phyloP scores from a whole-genome alignment of 2,329 filamentous ascomycete genomes.

The Fusarium coicis region DNA sequence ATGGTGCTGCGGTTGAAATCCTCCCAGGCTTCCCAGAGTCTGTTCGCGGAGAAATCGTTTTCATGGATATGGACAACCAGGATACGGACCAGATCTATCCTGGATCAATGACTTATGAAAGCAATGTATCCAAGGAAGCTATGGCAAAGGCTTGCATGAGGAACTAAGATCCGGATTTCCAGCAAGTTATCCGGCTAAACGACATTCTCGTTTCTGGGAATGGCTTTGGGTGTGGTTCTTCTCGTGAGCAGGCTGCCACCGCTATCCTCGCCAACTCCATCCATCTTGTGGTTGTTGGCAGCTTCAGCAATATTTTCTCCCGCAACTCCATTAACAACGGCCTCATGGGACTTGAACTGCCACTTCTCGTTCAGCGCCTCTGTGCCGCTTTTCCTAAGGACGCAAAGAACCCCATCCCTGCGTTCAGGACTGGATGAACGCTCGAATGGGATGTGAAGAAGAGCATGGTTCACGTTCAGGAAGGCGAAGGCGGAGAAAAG shows the following conservation, averaged over 20 bases:
- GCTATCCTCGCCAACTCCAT: not conserved
- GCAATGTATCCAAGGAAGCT: not conserved
- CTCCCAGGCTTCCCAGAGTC: not conserved
- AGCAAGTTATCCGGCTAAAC: not conserved
- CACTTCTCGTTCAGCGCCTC: not conserved
- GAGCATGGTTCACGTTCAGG: not conserved
- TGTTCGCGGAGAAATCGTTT: fast-evolving
- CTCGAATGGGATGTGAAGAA: not conserved
- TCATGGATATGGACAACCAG: not conserved
- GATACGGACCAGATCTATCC: not conserved
- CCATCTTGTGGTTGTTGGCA: not conserved
- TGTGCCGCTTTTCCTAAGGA: not conserved
- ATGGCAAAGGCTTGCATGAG: not conserved
- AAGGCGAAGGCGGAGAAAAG: not conserved
- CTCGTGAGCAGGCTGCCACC: not conserved
- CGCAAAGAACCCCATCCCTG: not conserved
- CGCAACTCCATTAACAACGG: not conserved
- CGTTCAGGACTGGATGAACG: not conserved
- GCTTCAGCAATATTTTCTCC: not conserved
- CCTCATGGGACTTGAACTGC: not conserved
- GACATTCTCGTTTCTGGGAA: not conserved
- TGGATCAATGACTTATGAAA: not conserved
- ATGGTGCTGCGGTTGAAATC: not conserved
- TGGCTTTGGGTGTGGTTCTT: not conserved
- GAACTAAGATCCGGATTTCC: not conserved